phyloP scores from a whole-genome alignment of 1,139 yeast species.

The Pichia sp. region DNA sequence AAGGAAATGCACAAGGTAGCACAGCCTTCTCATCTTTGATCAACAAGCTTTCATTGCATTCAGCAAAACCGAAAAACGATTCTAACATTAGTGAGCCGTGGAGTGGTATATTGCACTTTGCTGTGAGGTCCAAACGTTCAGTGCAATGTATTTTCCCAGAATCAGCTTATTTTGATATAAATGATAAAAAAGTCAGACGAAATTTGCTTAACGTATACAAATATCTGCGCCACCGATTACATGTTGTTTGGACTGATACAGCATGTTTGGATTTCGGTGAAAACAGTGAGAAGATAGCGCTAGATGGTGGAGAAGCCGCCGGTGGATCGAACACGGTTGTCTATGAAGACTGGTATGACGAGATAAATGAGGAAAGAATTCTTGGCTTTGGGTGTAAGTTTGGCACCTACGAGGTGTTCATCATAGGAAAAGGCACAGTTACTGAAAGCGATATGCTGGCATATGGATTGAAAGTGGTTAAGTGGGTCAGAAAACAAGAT shows the following conservation, averaged over 20 bases:
- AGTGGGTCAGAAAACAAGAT: slow-evolving; percentile 57
- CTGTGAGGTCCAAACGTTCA: slow-evolving; percentile 64
- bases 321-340: slow-evolving; percentile 7
- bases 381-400: slow-evolving; percentile 40
- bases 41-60: background rate
- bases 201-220: slow-evolving; percentile 41
- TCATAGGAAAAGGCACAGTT: slow-evolving; percentile 45
- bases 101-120: slow-evolving; percentile 49
- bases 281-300: slow-evolving; percentile 1
- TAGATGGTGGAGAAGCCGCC: background rate
- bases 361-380: slow-evolving; percentile 33
- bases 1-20: slow-evolving; percentile 18
- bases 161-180: slow-evolving; percentile 31
- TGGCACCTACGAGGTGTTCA: slow-evolving; percentile 51
- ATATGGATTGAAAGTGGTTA: slow-evolving; percentile 49
- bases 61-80: slow-evolving; percentile 3
- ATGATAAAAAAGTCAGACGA: slow-evolving; percentile 26
- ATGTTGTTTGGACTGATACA: slow-evolving; percentile 11
- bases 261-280: background rate
- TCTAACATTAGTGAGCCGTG: slow-evolving; percentile 41
- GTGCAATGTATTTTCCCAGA: slow-evolving; percentile 55
- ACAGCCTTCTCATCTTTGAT: slow-evolving; percentile 9
- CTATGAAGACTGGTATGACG: slow-evolving; percentile 31
- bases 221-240: slow-evolving; percentile 34
- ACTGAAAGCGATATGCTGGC: slow-evolving; percentile 44